Percentiles rank a stretch among this genome's conserved stretches.
Evolutionary conservation across 2,329 filamentous ascomycete genomes (phyloP).

Genomic region (Colletotrichum gloeosporioides): DNA sequence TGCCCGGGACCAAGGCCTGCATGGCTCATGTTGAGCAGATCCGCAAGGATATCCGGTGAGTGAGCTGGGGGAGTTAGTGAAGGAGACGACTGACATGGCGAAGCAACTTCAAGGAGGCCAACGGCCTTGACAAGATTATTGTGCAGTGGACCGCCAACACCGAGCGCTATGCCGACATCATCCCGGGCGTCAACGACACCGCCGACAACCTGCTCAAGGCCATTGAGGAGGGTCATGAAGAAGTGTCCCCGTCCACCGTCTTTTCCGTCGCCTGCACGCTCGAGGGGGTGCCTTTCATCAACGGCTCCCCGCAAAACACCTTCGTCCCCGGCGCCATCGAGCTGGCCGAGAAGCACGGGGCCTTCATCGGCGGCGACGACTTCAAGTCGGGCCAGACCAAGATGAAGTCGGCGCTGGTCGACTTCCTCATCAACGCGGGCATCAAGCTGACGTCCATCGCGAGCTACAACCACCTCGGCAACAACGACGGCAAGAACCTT

Average conservation of each 20-base stretch:
- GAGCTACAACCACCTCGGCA: constrained; percentile 98
- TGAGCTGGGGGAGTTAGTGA: neutral
- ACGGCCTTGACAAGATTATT: constrained; percentile 92
- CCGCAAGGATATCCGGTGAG: constrained; percentile 78
- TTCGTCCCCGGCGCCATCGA: constrained; percentile 93
- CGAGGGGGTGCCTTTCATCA: constrained; percentile 93
- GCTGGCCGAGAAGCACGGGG: constrained; percentile 83
- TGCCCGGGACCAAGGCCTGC: constrained; percentile 83
- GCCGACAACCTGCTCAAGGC: constrained; percentile 90
- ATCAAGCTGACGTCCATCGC: constrained; percentile 99
- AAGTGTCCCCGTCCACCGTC: constrained; percentile 93
- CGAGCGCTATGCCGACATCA: constrained; percentile 90
- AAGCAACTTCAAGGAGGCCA: constrained; percentile 86
- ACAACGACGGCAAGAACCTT: constrained; percentile 99
- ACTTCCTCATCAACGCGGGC: constrained; percentile 97
- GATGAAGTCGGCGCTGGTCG: constrained; percentile 99
- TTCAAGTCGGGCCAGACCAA: constrained; percentile 99
- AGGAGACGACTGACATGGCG: neutral
- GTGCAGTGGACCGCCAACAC: constrained; percentile 99
- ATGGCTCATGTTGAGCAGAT: constrained; percentile 91
- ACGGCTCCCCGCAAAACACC: constrained; percentile 98
- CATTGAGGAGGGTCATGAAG: constrained; percentile 85
- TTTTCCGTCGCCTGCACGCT: constrained; percentile 95
- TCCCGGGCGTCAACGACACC: constrained; percentile 92
- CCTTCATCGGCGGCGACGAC: constrained; percentile 97